phyloP scores from a whole-genome alignment of 1,284 basidiomycete genomes.

The Tylopilus sp. region DNA sequence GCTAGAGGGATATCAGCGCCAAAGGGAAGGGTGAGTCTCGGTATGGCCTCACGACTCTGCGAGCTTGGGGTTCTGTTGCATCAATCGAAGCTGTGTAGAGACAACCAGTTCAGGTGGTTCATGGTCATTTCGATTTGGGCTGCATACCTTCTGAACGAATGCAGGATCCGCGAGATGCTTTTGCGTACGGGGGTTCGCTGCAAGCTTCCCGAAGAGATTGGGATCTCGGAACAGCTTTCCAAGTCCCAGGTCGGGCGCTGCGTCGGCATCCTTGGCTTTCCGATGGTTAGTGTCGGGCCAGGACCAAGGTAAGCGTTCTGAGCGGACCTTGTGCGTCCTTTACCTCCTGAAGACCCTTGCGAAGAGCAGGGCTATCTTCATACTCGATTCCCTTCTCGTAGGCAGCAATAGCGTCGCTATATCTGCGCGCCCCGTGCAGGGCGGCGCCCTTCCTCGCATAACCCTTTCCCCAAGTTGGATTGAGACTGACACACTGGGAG shows the following conservation, averaged over 20 bases:
- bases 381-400: conserved; percentile 81
- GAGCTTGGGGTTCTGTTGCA: conserved; percentile 63
- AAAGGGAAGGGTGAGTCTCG: not conserved
- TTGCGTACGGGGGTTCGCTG: conserved; percentile 81
- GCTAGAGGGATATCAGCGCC: conserved; percentile 34
- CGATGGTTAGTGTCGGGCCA: conserved; percentile 3
- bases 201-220: conserved; percentile 79
- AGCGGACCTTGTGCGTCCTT: conserved; percentile 70
- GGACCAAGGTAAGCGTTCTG: not conserved
- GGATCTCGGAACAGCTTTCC: conserved; percentile 87
- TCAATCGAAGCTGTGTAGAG: conserved; percentile 49
- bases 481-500: conserved; percentile 69
- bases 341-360: conserved; percentile 88
- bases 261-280: conserved; percentile 43
- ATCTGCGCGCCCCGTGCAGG: conserved; percentile 81
- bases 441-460: conserved; percentile 93
- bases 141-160: conserved; percentile 67
- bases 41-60: conserved; percentile 47
- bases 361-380: conserved; percentile 79
- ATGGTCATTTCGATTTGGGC: not conserved
- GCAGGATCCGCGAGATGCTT: conserved; percentile 81
- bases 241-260: conserved; percentile 55
- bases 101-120: not conserved
- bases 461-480: conserved; percentile 87
- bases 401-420: conserved; percentile 79